Evolutionary conservation across 805 yeast genomes (phyloP).

Genomic region (Saturnispora mendoncae): DNA sequence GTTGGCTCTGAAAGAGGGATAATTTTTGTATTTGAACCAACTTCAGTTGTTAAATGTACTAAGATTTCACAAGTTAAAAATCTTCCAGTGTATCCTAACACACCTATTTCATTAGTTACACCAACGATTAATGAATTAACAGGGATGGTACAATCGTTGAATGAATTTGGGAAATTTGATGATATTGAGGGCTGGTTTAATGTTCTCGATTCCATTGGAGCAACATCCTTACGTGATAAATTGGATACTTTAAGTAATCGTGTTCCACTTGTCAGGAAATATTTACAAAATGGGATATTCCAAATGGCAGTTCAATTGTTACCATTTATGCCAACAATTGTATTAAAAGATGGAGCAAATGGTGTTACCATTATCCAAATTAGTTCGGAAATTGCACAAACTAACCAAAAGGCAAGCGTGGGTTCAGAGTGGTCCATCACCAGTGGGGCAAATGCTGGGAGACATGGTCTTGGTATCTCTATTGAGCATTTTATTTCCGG

Average conservation of each 20-base stretch:
- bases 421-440: constrained; percentile 17
- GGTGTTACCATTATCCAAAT: constrained; percentile 49
- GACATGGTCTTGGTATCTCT: constrained; percentile 39
- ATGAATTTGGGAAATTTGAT: constrained; percentile 32
- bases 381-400: constrained; percentile 16
- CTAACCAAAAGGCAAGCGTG: constrained; percentile 16
- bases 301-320: constrained; percentile 66
- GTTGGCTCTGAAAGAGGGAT: constrained; percentile 18
- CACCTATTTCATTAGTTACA: constrained; percentile 40
- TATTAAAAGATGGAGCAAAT: constrained; percentile 57
- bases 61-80: constrained; percentile 31
- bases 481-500: constrained; percentile 49
- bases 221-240: constrained; percentile 40
- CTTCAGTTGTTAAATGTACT: constrained; percentile 56
- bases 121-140: constrained; percentile 64
- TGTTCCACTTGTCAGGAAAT: constrained; percentile 21
- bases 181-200: constrained; percentile 69
- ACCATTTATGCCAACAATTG: constrained; percentile 60
- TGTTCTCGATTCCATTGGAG: constrained; percentile 49
- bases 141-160: constrained; percentile 44
- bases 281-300: constrained; percentile 37
- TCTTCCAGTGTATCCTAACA: constrained; percentile 40
- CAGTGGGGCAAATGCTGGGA: constrained; percentile 15
- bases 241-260: constrained; percentile 30
- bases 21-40: constrained; percentile 60